Conservation (phyloP, 2,329 filamentous ascomycete species). For the Microsporum audouinii region DNA sequence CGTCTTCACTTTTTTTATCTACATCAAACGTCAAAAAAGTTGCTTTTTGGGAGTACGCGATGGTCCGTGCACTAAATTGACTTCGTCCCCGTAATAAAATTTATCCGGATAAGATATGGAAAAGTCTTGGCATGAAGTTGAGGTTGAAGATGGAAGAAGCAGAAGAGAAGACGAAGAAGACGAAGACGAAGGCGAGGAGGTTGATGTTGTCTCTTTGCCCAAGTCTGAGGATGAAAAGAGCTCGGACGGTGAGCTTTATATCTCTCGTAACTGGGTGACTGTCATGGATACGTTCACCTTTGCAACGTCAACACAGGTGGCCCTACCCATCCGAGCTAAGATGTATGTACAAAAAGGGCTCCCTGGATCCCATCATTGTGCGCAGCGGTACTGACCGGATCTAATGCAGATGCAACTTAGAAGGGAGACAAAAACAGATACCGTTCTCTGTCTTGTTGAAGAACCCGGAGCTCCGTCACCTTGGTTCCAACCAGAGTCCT, state of each 20-base stretch:
- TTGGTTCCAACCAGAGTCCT: slow-evolving; percentile 72
- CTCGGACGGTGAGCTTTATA: neutral
- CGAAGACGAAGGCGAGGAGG: neutral
- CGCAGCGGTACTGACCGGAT: neutral
- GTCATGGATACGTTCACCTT: slow-evolving; percentile 80
- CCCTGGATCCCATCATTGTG: neutral
- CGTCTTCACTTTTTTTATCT: neutral
- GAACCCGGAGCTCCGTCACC: slow-evolving; percentile 68
- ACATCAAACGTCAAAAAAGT: neutral
- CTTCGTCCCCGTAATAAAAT: neutral
- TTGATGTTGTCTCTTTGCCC: neutral
- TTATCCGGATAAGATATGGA: slow-evolving; percentile 2
- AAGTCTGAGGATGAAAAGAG: slow-evolving; percentile 4
- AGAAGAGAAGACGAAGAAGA: neutral
- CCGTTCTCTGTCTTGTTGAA: slow-evolving; percentile 68
- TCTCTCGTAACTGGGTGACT: slow-evolving; percentile 7
- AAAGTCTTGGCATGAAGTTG: neutral
- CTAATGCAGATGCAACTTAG: slow-evolving; percentile 53
- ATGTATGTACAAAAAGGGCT: slow-evolving; percentile 39
- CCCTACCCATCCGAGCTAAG: slow-evolving; percentile 56
- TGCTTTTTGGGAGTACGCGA: neutral
- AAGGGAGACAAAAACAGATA: slow-evolving; percentile 64
- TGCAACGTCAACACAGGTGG: slow-evolving; percentile 73
- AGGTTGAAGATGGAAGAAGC: neutral
- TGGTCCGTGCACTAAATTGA: neutral